These are phyloP conservation scores for Somion occarium DNA, from an alignment of 1,284 basidiomycete species.

Conservation along the genomic window DNA sequence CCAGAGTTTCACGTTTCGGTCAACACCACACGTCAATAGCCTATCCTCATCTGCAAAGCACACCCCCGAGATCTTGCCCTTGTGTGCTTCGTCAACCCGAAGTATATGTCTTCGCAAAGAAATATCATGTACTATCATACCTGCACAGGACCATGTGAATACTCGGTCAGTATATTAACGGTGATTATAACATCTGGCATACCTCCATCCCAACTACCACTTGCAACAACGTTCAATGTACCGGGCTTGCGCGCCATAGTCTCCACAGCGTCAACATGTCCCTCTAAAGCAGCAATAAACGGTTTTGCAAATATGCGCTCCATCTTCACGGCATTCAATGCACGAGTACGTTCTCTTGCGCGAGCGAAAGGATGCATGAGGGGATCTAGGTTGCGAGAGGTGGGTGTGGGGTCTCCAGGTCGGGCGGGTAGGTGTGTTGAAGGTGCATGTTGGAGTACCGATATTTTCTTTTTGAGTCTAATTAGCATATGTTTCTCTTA, in stretches of 20 bases:
- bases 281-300: slow-evolving; percentile 87
- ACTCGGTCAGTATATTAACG: slow-evolving; percentile 1
- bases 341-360: slow-evolving; percentile 90
- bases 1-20: slow-evolving; percentile 93
- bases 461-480: slow-evolving; percentile 64
- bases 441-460: slow-evolving; percentile 82
- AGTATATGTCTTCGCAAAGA: slow-evolving; percentile 63
- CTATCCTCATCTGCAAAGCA: slow-evolving; percentile 67
- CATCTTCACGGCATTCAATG: slow-evolving; percentile 94
- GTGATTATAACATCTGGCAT: slow-evolving; percentile 15
- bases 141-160: slow-evolving; percentile 35
- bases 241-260: slow-evolving; percentile 77
- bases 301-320: slow-evolving; percentile 97
- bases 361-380: slow-evolving; percentile 92
- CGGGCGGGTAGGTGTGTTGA: slow-evolving; percentile 67
- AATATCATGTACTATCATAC: slow-evolving; percentile 88
- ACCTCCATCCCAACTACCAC: slow-evolving; percentile 95
- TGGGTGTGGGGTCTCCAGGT: slow-evolving; percentile 81
- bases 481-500: not conserved
- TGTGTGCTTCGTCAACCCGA: slow-evolving; percentile 79
- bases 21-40: slow-evolving; percentile 88
- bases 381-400: slow-evolving; percentile 90
- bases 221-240: slow-evolving; percentile 80
- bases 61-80: slow-evolving; percentile 88
- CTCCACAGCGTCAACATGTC: slow-evolving; percentile 96